phyloP scores from a whole-genome alignment of 148 eudicot genomes.

The Rhododendron kiyosumense region DNA sequence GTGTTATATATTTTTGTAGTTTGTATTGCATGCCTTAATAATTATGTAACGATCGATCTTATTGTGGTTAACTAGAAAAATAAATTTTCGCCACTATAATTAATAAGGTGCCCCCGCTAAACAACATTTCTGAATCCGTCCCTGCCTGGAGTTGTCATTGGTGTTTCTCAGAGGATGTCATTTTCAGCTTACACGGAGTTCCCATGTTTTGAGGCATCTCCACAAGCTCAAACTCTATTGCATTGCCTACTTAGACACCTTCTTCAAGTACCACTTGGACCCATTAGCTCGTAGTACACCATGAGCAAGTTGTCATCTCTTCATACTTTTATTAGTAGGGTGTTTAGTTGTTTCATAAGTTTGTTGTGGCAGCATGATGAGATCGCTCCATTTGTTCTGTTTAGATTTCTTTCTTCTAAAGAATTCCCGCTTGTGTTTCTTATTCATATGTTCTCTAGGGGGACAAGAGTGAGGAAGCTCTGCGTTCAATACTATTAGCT shows the following conservation, averaged over 20 bases:
- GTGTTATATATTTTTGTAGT: no score
- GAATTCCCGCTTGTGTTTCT: not conserved
- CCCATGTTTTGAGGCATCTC: constrained; percentile 80
- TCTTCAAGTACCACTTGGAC: constrained; percentile 62
- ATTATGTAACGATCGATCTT: no score
- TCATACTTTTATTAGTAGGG: not conserved
- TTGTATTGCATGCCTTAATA: no score
- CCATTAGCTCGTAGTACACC: constrained; percentile 4
- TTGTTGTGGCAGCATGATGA: not conserved
- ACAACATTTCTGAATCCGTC: no score
- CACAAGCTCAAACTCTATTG: constrained; percentile 93
- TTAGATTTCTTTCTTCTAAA: not conserved
- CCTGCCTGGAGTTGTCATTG: no score
- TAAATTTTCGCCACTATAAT: no score
- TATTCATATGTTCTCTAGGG: constrained; percentile 40
- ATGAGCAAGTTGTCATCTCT: not conserved
- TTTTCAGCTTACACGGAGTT: constrained; percentile 93
- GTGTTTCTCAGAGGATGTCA: constrained; percentile 32
- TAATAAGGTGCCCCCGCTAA: no score
- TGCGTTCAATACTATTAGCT: constrained; percentile 70
- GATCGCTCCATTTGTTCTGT: not conserved
- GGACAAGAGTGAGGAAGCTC: constrained; percentile 76
- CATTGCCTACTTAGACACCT: constrained; percentile 95
- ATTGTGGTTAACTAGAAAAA: no score
- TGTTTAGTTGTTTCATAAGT: not conserved